Evolutionary conservation across 202 grass and related monocot genomes (phyloP).

Genomic region (Panicum hallii): DNA sequence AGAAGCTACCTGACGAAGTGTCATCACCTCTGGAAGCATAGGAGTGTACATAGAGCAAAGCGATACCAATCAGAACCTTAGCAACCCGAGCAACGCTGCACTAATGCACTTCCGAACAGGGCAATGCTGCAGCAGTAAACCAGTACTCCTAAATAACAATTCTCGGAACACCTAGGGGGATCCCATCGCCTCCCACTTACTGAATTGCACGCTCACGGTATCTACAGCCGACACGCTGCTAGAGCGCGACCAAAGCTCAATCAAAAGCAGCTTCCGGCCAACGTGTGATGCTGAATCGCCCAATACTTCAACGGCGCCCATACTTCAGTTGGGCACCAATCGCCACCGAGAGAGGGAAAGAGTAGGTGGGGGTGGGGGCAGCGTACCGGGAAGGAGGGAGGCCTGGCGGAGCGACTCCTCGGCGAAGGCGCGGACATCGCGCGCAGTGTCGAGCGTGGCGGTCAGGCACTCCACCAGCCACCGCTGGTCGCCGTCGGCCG

Average conservation of each 20-base stretch:
- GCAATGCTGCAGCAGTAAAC: background rate
- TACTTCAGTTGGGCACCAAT: background rate
- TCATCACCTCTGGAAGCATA: background rate
- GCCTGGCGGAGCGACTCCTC: slow-evolving; percentile 94
- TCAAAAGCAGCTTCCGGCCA: background rate
- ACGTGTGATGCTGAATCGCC: background rate
- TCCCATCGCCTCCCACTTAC: background rate
- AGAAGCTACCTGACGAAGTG: background rate
- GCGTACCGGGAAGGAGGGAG: slow-evolving; percentile 68
- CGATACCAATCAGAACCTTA: background rate
- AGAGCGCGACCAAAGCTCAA: background rate
- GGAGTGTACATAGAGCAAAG: background rate
- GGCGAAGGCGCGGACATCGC: slow-evolving; percentile 81
- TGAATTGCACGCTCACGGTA: background rate
- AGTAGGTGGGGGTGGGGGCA: background rate
- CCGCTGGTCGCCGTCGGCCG: slow-evolving; percentile 77
- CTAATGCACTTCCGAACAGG: background rate
- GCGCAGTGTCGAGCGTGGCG: slow-evolving; percentile 83
- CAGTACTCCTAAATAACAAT: background rate
- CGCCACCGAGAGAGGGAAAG: no score
- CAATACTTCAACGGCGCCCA: background rate
- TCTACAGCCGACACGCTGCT: background rate
- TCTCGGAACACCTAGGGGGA: background rate
- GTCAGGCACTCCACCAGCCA: slow-evolving; percentile 88
- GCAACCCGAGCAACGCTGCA: background rate